Evolutionary conservation across 2,329 filamentous ascomycete genomes (phyloP).

Genomic region (Arthrobotrys iridis): DNA sequence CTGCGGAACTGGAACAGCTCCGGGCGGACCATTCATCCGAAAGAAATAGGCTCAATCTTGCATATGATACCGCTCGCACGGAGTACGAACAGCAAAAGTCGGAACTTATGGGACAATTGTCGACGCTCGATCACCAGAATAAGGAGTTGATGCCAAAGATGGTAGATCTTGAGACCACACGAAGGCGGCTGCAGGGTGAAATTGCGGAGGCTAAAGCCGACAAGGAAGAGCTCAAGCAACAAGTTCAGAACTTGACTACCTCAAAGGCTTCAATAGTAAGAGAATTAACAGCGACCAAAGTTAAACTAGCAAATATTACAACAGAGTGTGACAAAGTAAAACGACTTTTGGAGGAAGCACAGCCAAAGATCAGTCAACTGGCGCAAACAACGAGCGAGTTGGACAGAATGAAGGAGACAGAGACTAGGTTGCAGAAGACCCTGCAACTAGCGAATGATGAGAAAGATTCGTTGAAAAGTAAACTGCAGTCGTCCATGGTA

Average conservation of each 20-base stretch:
- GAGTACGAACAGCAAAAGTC: slow-evolving; percentile 26
- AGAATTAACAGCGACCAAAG: slow-evolving; percentile 11
- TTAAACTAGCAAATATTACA: slow-evolving; percentile 12
- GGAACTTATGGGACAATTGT: slow-evolving; percentile 5
- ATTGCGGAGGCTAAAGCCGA: background rate
- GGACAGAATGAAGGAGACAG: slow-evolving; percentile 18
- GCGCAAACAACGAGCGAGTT: slow-evolving; percentile 3
- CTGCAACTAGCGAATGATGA: slow-evolving; percentile 20
- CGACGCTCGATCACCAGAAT: background rate
- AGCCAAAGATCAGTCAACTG: slow-evolving; percentile 1
- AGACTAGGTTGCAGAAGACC: slow-evolving; percentile 4
- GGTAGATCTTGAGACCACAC: background rate
- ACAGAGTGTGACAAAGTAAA: slow-evolving; percentile 7
- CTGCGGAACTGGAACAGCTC: background rate
- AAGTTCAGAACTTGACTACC: background rate
- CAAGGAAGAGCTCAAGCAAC: background rate
- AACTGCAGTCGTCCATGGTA: background rate
- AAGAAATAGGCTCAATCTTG: background rate
- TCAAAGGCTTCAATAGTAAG: background rate
- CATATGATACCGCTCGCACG: slow-evolving; percentile 4
- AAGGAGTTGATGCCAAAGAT: background rate
- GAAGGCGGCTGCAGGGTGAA: slow-evolving; percentile 3
- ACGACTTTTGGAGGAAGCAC: slow-evolving; percentile 9
- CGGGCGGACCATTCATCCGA: slow-evolving; percentile 1
- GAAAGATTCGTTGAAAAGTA: slow-evolving; percentile 25